These are phyloP conservation scores for Alloteropsis angusta DNA, from an alignment of 202 grass and related monocot species.

Conservation along the genomic window DNA sequence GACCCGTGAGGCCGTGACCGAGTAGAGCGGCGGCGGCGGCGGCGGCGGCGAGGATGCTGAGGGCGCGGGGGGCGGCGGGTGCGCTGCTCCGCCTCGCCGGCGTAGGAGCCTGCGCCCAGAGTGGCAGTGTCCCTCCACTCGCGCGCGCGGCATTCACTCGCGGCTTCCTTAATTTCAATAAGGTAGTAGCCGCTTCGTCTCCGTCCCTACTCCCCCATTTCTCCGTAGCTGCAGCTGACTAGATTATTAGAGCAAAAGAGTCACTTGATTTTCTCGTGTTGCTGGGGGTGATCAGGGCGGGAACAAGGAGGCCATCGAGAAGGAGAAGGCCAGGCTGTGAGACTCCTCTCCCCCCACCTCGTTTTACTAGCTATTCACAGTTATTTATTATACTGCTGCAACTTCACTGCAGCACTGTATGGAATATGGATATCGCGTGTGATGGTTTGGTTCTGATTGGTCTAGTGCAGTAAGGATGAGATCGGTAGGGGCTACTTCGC, in stretches of 20 bases:
- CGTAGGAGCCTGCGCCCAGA: neutral
- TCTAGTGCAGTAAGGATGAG: slow-evolving; percentile 65
- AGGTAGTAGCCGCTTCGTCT: slow-evolving; percentile 28
- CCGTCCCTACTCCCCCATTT: neutral
- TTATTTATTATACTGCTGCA: neutral
- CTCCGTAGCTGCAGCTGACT: neutral
- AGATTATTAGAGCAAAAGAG: neutral
- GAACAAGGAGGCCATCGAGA: slow-evolving; percentile 49
- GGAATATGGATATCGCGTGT: neutral
- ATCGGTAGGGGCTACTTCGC: slow-evolving; percentile 63
- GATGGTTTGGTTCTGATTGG: slow-evolving; percentile 14
- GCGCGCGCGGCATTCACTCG: slow-evolving; percentile 23
- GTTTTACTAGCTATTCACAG: neutral
- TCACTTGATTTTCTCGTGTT: neutral
- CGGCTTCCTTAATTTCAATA: slow-evolving; percentile 43
- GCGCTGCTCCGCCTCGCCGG: slow-evolving; percentile 10
- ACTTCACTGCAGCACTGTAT: neutral
- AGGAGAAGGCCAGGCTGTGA: slow-evolving; percentile 72
- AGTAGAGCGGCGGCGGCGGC: slow-evolving; percentile 27
- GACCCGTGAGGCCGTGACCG: no score
- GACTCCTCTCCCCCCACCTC: slow-evolving; percentile 10
- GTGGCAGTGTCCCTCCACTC: neutral
- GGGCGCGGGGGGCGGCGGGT: slow-evolving; percentile 7
- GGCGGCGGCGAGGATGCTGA: slow-evolving; percentile 20
- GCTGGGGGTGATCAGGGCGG: slow-evolving; percentile 15